Evolutionary conservation across 148 eudicot species (phyloP).

Genomic region (Chenopodium quinoa): DNA sequence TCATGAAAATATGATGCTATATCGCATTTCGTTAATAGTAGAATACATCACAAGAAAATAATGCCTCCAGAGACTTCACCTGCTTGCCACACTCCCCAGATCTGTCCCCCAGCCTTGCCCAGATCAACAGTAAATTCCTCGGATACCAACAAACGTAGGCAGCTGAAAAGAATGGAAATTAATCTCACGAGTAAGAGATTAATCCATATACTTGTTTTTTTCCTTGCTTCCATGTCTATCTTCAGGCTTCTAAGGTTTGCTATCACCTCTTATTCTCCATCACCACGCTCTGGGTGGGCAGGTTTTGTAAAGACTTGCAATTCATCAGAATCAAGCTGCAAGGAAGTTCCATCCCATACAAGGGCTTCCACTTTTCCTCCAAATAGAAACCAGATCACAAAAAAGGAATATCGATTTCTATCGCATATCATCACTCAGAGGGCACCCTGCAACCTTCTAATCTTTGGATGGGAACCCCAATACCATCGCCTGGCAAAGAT

Average conservation of each 20-base stretch:
- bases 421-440: conserved; percentile 42
- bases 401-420: conserved; percentile 59
- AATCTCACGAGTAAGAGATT: conserved; percentile 50
- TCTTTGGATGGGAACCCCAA: conserved; percentile 66
- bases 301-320: conserved; percentile 13
- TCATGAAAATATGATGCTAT: neutral
- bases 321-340: conserved; percentile 18
- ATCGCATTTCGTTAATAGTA: conserved; percentile 2
- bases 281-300: conserved; percentile 26
- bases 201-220: conserved; percentile 52
- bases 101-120: conserved; percentile 21
- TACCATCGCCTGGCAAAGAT: conserved; percentile 49
- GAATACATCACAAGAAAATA: conserved; percentile 5
- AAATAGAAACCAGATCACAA: conserved; percentile 29
- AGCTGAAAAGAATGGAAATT: conserved; percentile 37
- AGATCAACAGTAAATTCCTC: conserved; percentile 19
- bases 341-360: conserved; percentile 1
- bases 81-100: conserved; percentile 28
- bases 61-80: conserved; percentile 54
- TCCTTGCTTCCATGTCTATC: conserved; percentile 53
- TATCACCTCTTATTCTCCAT: conserved; percentile 40
- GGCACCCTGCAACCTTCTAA: conserved; percentile 80
- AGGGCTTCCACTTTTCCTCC: neutral
- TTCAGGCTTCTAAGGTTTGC: conserved; percentile 60
- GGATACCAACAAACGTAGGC: conserved; percentile 19